These are phyloP conservation scores for Solioccasus polychromus DNA, from an alignment of 768 basidiomycete genomes.

Conservation along the genomic window DNA sequence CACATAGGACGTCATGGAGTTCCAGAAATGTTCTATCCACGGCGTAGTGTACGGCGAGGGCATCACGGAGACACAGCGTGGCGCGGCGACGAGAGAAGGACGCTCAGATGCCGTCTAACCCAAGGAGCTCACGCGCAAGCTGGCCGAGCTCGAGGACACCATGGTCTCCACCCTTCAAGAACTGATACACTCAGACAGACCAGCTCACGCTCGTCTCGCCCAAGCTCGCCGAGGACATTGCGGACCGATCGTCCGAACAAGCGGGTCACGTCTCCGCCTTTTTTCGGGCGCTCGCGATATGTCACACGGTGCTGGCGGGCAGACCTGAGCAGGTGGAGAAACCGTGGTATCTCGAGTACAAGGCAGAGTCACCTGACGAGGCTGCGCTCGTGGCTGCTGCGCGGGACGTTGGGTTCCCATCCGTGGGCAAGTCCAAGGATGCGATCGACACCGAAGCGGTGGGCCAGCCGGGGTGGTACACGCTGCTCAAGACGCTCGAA, in stretches of 20 bases:
- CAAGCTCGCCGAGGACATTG: constrained; percentile 74
- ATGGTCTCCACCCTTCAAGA: constrained; percentile 87
- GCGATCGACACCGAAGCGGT: constrained; percentile 86
- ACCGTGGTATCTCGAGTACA: constrained; percentile 76
- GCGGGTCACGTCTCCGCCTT: constrained; percentile 72
- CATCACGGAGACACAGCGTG: constrained; percentile 91
- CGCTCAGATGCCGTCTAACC: constrained; percentile 62
- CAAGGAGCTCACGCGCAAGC: constrained; percentile 64
- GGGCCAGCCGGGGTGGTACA: constrained; percentile 83
- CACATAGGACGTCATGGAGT: constrained; percentile 98
- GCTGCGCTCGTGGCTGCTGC: constrained; percentile 92
- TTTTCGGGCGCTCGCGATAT: constrained; percentile 93
- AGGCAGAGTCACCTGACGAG: constrained; percentile 96
- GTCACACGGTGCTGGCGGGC: constrained; percentile 89
- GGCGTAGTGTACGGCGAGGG: constrained; percentile 91
- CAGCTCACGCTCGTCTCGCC: constrained; percentile 88
- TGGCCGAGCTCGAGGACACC: constrained; percentile 61
- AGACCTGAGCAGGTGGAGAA: constrained; percentile 56
- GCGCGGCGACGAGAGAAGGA: constrained; percentile 83
- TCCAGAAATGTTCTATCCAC: constrained; percentile 89
- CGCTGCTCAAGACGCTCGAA: constrained; percentile 77
- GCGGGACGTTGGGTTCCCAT: constrained; percentile 90
- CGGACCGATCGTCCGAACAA: constrained; percentile 58
- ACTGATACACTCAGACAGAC: constrained; percentile 77
- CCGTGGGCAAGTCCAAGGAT: constrained; percentile 72